These are phyloP conservation scores for Ricinus communis DNA, from an alignment of 345 rosid genomes.

Conservation along the genomic window DNA sequence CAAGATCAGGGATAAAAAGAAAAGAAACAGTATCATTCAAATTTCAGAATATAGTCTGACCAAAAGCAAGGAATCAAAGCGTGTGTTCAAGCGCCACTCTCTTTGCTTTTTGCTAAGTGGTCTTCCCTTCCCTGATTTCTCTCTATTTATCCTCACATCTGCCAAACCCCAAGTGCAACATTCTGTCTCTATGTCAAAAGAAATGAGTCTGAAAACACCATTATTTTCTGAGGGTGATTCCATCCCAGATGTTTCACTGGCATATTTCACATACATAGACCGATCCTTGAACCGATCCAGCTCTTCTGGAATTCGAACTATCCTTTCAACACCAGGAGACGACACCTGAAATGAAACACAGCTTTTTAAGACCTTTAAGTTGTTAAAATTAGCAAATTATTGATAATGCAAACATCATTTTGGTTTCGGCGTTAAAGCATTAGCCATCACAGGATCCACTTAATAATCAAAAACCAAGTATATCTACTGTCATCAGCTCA, in stretches of 20 bases:
- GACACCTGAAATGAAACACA: slow-evolving; percentile 54
- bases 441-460: slow-evolving; percentile 10
- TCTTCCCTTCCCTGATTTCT: slow-evolving; percentile 90
- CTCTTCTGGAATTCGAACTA: slow-evolving; percentile 74
- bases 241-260: slow-evolving; percentile 18
- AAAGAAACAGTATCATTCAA: slow-evolving; percentile 16
- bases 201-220: slow-evolving; percentile 69
- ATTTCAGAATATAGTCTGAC: slow-evolving; percentile 60
- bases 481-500: too few species aligned
- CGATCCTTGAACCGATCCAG: slow-evolving; percentile 80
- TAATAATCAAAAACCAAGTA: background rate
- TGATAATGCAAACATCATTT: slow-evolving; percentile 12
- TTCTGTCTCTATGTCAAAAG: slow-evolving; percentile 55
- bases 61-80: slow-evolving; percentile 56
- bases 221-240: slow-evolving; percentile 46
- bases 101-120: slow-evolving; percentile 83
- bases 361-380: background rate
- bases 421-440: slow-evolving; percentile 3
- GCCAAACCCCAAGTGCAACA: slow-evolving; percentile 83
- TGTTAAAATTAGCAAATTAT: background rate
- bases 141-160: slow-evolving; percentile 73
- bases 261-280: slow-evolving; percentile 62
- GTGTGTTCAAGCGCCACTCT: slow-evolving; percentile 69
- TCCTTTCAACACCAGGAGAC: slow-evolving; percentile 87
- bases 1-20: background rate